phyloP scores from a whole-genome alignment of 257 asterid species.

The Eustoma russellianum region DNA sequence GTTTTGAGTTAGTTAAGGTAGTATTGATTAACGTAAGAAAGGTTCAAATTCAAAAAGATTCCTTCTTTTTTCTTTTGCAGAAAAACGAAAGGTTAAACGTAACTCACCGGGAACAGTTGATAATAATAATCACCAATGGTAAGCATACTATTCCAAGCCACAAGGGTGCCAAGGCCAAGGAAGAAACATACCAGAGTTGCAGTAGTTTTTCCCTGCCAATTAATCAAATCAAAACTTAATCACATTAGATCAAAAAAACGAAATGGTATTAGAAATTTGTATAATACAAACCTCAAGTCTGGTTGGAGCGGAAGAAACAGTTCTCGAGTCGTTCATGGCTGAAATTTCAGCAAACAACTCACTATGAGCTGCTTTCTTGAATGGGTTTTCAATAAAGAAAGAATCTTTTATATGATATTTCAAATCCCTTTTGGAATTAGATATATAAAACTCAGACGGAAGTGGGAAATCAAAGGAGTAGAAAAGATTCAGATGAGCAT shows the following conservation, averaged over 20 bases:
- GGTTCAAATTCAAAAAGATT: background rate
- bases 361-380: too few species aligned
- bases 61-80: background rate
- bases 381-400: too few species aligned
- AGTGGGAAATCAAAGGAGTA: too few species aligned
- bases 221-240: background rate
- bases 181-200: slow-evolving; percentile 22
- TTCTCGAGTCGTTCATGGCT: slow-evolving; percentile 19
- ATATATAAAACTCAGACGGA: too few species aligned
- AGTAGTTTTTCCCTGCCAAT: slow-evolving; percentile 24
- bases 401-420: background rate
- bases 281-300: slow-evolving; percentile 60
- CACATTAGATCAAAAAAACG: background rate
- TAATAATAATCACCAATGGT: slow-evolving; percentile 36
- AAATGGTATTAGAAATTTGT: background rate
- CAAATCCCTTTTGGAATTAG: too few species aligned
- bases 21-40: background rate
- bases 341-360: slow-evolving; percentile 4
- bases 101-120: slow-evolving; percentile 26
- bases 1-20: background rate
- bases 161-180: slow-evolving; percentile 32
- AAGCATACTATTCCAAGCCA: slow-evolving; percentile 32
- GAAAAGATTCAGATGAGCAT: too few species aligned
- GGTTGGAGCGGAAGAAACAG: slow-evolving; percentile 25
- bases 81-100: background rate